Percentiles rank a stretch among this genome's conserved stretches.
Evolutionary conservation across 768 basidiomycete genomes (phyloP).

Genomic region (Gyrodon lividus): DNA sequence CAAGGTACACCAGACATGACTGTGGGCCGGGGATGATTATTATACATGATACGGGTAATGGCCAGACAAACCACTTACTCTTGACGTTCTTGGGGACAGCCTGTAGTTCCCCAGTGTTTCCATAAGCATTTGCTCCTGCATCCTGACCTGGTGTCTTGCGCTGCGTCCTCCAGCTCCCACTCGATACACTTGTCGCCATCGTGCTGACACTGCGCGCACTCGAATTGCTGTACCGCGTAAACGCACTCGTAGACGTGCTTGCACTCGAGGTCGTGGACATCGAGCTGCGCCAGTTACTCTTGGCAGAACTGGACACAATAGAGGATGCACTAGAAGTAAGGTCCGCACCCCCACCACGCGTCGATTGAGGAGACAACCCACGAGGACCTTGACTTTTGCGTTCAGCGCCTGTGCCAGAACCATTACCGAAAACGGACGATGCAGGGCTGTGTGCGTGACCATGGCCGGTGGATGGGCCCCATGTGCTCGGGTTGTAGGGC

Average conservation of each 20-base stretch:
- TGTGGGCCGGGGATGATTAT: conserved; percentile 27
- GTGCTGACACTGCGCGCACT: conserved; percentile 75
- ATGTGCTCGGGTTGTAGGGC: conserved; percentile 14
- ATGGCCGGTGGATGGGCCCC: conserved; percentile 20
- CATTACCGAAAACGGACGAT: conserved; percentile 10
- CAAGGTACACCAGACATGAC: conserved; percentile 79
- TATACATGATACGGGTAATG: neutral
- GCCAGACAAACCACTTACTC: conserved; percentile 50
- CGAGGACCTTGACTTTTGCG: conserved; percentile 39
- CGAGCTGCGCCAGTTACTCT: conserved; percentile 73
- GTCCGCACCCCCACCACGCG: conserved; percentile 48
- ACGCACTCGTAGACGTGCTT: conserved; percentile 66
- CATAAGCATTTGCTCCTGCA: conserved; percentile 13
- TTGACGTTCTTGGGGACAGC: conserved; percentile 72
- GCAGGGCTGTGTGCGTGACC: conserved; percentile 11
- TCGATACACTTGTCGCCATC: conserved; percentile 76
- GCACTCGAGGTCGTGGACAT: conserved; percentile 69
- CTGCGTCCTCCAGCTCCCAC: conserved; percentile 68
- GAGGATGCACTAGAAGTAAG: conserved; percentile 61
- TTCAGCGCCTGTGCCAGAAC: conserved; percentile 24
- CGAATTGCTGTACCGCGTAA: conserved; percentile 73
- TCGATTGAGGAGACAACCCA: conserved; percentile 59
- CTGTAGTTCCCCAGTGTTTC: conserved; percentile 24
- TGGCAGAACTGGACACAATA: conserved; percentile 46
- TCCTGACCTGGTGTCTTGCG: conserved; percentile 16